Evolutionary conservation across 2,329 filamentous ascomycete species (phyloP), one percentile per base, ranked within the genome.

Genomic region (Chaetomium olivaceum): DNA sequence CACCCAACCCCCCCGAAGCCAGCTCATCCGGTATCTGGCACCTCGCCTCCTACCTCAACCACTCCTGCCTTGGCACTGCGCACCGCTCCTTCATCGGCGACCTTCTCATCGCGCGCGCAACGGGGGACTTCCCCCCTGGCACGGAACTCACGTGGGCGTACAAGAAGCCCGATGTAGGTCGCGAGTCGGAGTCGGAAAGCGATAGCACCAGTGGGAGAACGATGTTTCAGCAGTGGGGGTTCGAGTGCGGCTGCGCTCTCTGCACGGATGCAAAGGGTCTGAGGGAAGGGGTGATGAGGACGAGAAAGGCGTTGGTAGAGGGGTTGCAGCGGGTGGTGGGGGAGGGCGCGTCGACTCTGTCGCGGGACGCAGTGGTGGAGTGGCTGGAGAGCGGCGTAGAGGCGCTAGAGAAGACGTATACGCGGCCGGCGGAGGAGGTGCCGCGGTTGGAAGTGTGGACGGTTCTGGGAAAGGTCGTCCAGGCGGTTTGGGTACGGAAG

Each of bases 41-140:
- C 2, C 65, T 76, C 1, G 80, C 82, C 3, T 83, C 84, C 0
- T 76, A 77, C 62, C 79, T 85, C 68, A 87, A 87, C 64, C 84
- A 87, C 67, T 78, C 77, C 12, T 87, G 85, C 71, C 21, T 78
- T 4, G 71, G 72, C 11, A 48, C 6, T 68, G 79, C 78, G 21
- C 66, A 64, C 0, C 81, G 81, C 19, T 73, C 78, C 0, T 86
- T 85, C 70, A 83, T 87, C 46, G 83, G 84, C 2, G 83, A 87
- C 69, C 78, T 87, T 39, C 59, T 65, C 61, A 61, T 67, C 51
- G 58, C 58, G 9, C 64, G 76, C 8, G 84, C 84, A 0, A 73
- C 78, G 0, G 69, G 69, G 11, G 78, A 83, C 52, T 72, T 87
- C 0, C 67, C 76, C 0, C 67, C 79, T 0, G 75, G 76, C 31